Evolutionary conservation across 192 early-diverging fungal genomes (phyloP).

Genomic region (Oehlia diaphana): DNA sequence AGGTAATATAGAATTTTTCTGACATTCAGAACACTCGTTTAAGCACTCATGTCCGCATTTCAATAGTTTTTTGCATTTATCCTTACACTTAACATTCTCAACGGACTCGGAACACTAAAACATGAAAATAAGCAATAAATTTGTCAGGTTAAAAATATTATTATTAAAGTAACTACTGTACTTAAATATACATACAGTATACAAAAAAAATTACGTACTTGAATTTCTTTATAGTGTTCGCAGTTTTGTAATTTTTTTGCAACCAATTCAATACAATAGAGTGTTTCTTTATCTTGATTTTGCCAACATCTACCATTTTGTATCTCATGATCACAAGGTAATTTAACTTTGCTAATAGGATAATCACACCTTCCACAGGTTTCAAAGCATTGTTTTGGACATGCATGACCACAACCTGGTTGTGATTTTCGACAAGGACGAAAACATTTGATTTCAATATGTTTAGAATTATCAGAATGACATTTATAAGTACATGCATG

Average conservation of each 20-base stretch:
- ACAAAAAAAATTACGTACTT: not conserved
- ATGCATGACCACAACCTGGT: slow-evolving; percentile 44
- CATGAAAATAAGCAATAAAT: not conserved
- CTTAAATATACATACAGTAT: too few species aligned
- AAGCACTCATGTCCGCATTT: slow-evolving; percentile 46
- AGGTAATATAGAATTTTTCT: not conserved
- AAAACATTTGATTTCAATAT: slow-evolving; percentile 42
- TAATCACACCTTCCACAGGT: slow-evolving; percentile 47
- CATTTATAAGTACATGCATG: slow-evolving; percentile 47
- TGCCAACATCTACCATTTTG: too few species aligned
- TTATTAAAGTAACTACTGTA: too few species aligned
- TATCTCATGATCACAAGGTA: too few species aligned
- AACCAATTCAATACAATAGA: slow-evolving; percentile 36
- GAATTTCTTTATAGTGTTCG: slow-evolving; percentile 20
- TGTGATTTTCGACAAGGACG: slow-evolving; percentile 45
- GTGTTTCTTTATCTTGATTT: not conserved
- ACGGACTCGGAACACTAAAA: slow-evolving; percentile 31
- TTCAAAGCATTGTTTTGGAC: slow-evolving; percentile 46
- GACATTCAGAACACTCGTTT: slow-evolving; percentile 42
- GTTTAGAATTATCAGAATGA: slow-evolving; percentile 30
- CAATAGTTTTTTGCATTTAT: slow-evolving; percentile 32
- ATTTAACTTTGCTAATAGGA: not conserved
- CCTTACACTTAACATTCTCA: slow-evolving; percentile 22
- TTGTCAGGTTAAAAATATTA: too few species aligned
- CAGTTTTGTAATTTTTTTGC: slow-evolving; percentile 37